Evolutionary conservation across 371 early-diverging fungal genomes (phyloP).

Genomic region (Rhizopus stolonifer): DNA sequence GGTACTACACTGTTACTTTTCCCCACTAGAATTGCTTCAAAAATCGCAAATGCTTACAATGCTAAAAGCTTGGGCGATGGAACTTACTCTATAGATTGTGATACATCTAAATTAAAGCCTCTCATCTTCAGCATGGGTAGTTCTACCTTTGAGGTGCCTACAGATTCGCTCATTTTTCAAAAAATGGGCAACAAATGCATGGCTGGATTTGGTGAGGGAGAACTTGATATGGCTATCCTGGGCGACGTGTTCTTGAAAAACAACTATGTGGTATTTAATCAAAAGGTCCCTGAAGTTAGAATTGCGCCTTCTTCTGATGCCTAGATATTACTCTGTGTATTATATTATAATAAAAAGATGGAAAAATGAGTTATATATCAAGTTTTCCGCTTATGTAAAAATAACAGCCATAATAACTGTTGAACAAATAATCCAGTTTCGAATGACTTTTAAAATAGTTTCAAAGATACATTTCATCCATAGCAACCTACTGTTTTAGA

Average conservation of each 20-base stretch:
- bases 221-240: constrained; percentile 32
- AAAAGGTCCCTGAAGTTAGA: constrained; percentile 26
- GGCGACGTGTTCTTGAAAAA: constrained; percentile 54
- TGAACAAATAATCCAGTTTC: no score
- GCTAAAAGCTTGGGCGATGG: constrained; percentile 25
- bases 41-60: constrained; percentile 19
- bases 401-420: no score
- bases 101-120: constrained; percentile 17
- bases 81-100: constrained; percentile 19
- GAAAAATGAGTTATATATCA: no score
- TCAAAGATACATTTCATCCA: no score
- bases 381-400: no score
- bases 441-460: no score
- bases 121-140: constrained; percentile 19
- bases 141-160: constrained; percentile 18
- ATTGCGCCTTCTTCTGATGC: constrained; percentile 17
- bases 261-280: constrained; percentile 47
- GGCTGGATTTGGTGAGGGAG: constrained; percentile 23
- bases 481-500: no score
- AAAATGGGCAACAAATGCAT: constrained; percentile 13
- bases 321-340: no score
- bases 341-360: no score
- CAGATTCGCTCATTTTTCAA: constrained; percentile 15
- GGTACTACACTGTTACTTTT: constrained; percentile 62
- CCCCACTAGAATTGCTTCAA: constrained; percentile 34